Conservation (phyloP, 495 filamentous ascomycete species). For the Mytilinidion resinicola region DNA sequence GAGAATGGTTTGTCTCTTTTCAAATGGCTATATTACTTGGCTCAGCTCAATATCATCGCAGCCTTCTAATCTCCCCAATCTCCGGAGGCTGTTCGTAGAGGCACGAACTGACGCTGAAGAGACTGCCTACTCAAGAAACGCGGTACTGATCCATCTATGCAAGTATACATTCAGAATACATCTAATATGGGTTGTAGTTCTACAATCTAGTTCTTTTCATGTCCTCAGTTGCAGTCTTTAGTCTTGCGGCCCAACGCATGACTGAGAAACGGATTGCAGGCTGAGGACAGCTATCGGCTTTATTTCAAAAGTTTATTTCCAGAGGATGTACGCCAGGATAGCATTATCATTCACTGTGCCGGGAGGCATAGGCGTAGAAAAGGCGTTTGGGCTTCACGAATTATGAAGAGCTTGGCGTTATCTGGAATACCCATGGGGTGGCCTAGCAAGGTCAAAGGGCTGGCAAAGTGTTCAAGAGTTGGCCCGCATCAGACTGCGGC, state of each 20-base stretch:
- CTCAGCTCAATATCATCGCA: constrained; percentile 36
- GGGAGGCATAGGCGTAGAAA: no score
- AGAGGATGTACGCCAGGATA: not conserved
- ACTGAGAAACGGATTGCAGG: constrained; percentile 10
- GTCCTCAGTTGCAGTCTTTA: constrained; percentile 88
- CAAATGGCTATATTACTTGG: no score
- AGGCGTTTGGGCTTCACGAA: no score
- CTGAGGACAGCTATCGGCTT: no score
- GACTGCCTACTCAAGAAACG: constrained; percentile 85
- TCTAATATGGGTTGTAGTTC: constrained; percentile 61
- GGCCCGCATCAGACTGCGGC: no score
- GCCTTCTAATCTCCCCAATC: constrained; percentile 78
- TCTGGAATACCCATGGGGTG: no score
- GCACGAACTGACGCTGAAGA: constrained; percentile 91
- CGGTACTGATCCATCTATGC: constrained; percentile 50
- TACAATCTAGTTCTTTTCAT: constrained; percentile 96
- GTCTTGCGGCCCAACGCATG: constrained; percentile 77
- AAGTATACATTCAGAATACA: not conserved
- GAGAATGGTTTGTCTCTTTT: not conserved
- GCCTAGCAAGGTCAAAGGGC: no score
- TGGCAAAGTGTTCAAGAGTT: no score
- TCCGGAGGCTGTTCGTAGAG: constrained; percentile 93
- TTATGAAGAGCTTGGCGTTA: no score
- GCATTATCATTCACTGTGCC: no score
- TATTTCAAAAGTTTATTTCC: not conserved